Evolutionary conservation across 129 eudicot species (phyloP).

Genomic region (Pittosporum tobira): DNA sequence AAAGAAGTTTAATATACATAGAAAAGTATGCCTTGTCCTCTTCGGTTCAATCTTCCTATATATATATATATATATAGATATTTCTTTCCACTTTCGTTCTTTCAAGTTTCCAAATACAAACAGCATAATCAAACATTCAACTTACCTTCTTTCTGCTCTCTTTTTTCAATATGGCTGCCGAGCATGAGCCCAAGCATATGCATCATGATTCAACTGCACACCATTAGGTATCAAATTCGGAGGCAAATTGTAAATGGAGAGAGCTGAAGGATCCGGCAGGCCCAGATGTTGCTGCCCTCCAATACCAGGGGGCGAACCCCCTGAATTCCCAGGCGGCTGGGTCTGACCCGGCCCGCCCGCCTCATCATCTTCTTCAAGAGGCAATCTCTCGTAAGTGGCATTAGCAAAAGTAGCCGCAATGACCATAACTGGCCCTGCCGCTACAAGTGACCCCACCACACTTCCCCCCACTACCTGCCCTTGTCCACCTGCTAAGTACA

Average conservation of each 20-base stretch:
- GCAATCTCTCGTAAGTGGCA: constrained; percentile 41
- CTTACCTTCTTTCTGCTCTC: constrained; percentile 2
- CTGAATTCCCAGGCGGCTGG: background rate
- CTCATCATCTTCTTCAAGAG: constrained; percentile 29
- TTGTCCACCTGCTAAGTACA: constrained; percentile 40
- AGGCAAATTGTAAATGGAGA: constrained; percentile 38
- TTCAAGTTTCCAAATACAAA: constrained; percentile 1
- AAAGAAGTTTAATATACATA: constrained; percentile 12
- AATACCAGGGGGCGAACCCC: constrained; percentile 26
- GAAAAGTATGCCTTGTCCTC: constrained; percentile 1
- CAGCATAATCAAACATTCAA: background rate
- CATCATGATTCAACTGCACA: constrained; percentile 58
- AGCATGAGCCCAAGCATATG: constrained; percentile 58
- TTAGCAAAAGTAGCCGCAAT: constrained; percentile 40
- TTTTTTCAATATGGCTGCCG: constrained; percentile 36
- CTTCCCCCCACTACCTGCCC: constrained; percentile 52
- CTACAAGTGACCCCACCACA: constrained; percentile 41
- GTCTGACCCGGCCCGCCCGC: constrained; percentile 2
- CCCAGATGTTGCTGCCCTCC: constrained; percentile 21
- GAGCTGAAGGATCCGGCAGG: constrained; percentile 32
- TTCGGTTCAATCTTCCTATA: background rate
- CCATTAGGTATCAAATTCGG: constrained; percentile 49
- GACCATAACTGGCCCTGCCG: constrained; percentile 39
- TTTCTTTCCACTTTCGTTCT: constrained; percentile 1
- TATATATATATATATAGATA: no score